Evolutionary conservation across 2,329 filamentous ascomycete genomes (phyloP).

Genomic region (Biscogniauxia mediterranea): DNA sequence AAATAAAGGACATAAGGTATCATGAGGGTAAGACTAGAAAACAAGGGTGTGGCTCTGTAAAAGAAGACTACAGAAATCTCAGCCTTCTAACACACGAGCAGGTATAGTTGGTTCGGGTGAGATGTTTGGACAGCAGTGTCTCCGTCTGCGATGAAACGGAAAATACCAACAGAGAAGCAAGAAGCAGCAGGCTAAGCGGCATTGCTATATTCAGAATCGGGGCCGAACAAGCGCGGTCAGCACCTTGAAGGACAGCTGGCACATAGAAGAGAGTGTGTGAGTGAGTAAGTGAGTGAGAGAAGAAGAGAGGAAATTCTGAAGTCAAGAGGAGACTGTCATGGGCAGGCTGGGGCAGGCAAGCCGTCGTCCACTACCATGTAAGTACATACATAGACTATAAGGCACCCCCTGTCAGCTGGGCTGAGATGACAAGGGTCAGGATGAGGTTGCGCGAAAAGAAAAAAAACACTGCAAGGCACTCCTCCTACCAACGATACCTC

Average conservation of each 20-base stretch:
- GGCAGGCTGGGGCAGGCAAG: slow-evolving; percentile 4
- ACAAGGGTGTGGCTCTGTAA: slow-evolving; percentile 29
- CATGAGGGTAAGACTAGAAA: slow-evolving; percentile 22
- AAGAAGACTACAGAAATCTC: slow-evolving; percentile 35
- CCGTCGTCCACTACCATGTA: slow-evolving; percentile 1
- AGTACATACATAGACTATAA: neutral
- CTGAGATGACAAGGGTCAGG: slow-evolving; percentile 4
- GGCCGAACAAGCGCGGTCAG: slow-evolving; percentile 30
- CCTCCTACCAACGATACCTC: slow-evolving; percentile 4
- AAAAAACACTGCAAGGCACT: slow-evolving; percentile 4
- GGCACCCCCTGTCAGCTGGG: slow-evolving; percentile 5
- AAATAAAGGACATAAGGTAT: slow-evolving; percentile 32
- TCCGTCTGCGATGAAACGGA: slow-evolving; percentile 38
- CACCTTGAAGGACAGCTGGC: slow-evolving; percentile 24
- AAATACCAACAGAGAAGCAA: slow-evolving; percentile 35
- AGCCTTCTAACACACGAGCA: slow-evolving; percentile 36
- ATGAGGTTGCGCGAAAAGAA: slow-evolving; percentile 2
- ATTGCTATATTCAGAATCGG: slow-evolving; percentile 42
- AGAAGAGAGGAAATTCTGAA: neutral
- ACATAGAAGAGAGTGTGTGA: neutral
- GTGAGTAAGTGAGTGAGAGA: neutral
- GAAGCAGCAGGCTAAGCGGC: slow-evolving; percentile 35
- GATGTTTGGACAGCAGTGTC: slow-evolving; percentile 32
- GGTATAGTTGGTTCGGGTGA: slow-evolving; percentile 14
- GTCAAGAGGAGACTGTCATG: neutral